Evolutionary conservation across 305 asterid species (phyloP).

Genomic region (Rubia tinctorum): DNA sequence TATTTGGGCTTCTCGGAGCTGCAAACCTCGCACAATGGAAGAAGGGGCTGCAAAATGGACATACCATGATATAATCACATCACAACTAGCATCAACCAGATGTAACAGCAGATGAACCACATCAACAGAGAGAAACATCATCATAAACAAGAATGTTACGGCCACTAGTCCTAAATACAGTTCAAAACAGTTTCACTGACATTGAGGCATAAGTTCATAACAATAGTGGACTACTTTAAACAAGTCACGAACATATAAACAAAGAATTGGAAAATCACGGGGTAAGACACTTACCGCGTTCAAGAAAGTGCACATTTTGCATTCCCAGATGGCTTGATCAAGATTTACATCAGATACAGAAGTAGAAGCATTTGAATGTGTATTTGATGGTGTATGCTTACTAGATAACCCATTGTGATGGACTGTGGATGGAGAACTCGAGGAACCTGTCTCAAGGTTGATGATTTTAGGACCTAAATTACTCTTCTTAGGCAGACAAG

Average conservation of each 20-base stretch:
- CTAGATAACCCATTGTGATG: slow-evolving; percentile 24
- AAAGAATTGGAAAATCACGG: not conserved
- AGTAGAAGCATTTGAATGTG: slow-evolving; percentile 29
- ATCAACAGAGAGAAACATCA: not conserved
- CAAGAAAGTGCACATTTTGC: slow-evolving; percentile 75
- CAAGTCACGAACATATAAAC: not conserved
- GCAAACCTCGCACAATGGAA: slow-evolving; percentile 79
- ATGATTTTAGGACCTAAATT: slow-evolving; percentile 27
- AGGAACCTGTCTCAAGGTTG: slow-evolving; percentile 30
- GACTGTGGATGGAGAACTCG: slow-evolving; percentile 25
- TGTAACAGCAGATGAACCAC: too few species aligned
- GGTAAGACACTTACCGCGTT: slow-evolving; percentile 59
- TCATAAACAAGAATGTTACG: not conserved
- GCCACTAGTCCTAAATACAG: too few species aligned
- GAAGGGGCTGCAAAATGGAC: slow-evolving; percentile 47
- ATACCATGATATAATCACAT: not conserved
- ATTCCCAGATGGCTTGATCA: slow-evolving; percentile 52
- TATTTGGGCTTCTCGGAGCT: slow-evolving; percentile 51
- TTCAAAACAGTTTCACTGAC: too few species aligned
- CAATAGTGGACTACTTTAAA: not conserved
- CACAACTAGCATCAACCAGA: not conserved
- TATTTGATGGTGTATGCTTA: slow-evolving; percentile 22
- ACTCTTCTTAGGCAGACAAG: slow-evolving; percentile 25
- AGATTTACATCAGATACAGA: slow-evolving; percentile 28
- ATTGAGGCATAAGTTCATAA: too few species aligned